Base-by-base conservation (phyloP, 2,329 filamentous ascomycete species). In the Cladophialophora chaetospira region DNA sequence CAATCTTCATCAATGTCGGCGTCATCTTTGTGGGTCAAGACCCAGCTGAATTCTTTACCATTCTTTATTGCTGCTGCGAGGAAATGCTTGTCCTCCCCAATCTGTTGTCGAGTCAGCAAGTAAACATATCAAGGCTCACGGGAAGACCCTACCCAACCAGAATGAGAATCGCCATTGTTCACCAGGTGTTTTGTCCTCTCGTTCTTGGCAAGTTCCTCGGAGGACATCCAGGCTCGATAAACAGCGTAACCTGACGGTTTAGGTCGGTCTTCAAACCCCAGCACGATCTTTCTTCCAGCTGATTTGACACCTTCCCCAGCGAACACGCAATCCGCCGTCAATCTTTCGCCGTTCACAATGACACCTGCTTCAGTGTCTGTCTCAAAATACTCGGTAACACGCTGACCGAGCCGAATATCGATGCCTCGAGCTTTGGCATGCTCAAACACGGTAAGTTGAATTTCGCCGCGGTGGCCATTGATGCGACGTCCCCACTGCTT, bases 101-200 rank as follows among this genome's bases (percentile, higher is more conserved):
- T 63, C 56, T 62, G 31, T 5, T 33, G 13, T 6, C 1, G n/a
- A 15, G 25, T 36, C 13, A 19, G 29, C 17, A 29, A 15, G 26
- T 17, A 10, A 17, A 11, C 21, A 4, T 17, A 26, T 40, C 5
- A 10, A 40, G n/a, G 8, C n/a, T 38, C 13, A 13, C 15, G n/a
- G 5, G 17, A 23, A 10, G 9, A 5, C 11, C 59, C 49, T 53
- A 61, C 59, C 60, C 79, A 83, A 36, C 73, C 77, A 3, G 76
- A 73, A 64, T 82, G 79, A 19, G 77, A 75, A 60, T 83, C 80
- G 26, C 77, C 77, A 26, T 78, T 70, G 9, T 70, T 73, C 61
- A 81, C 82, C 53, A 83, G 82, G 31, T 82, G 74, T 28, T 75
- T 77, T 1, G 81, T 83, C 19, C 73, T 69, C 1, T 79, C 77